Percentiles rank a stretch among this genome's conserved stretches.
phyloP scores from a whole-genome alignment of 2,329 filamentous ascomycete species.

The Claviceps arundinis region DNA sequence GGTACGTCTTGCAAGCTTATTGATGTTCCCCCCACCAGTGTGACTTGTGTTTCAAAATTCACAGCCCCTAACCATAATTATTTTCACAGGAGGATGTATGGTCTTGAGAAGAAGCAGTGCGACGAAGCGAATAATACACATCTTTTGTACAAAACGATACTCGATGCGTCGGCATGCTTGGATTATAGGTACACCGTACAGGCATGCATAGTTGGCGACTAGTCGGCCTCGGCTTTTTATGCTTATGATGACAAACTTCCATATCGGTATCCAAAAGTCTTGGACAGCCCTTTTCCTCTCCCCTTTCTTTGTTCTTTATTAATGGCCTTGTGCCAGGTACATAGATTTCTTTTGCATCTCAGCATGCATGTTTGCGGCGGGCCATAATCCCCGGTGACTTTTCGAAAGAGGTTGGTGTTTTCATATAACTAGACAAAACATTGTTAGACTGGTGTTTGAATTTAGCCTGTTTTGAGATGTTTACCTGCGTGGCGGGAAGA shows the following conservation, averaged over 20 bases:
- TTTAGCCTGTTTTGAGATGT: too few relatives aligned
- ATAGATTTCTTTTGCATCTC: background rate
- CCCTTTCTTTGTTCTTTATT: background rate
- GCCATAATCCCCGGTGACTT: background rate
- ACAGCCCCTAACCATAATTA: background rate
- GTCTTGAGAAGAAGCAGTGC: conserved; percentile 33
- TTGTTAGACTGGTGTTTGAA: too few relatives aligned
- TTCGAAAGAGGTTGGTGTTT: background rate
- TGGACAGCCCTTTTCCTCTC: background rate
- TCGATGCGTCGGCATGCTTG: background rate
- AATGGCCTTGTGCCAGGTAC: background rate
- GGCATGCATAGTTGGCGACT: background rate
- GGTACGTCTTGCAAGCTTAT: conserved; percentile 33
- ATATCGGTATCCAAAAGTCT: conserved; percentile 4
- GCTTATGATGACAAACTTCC: conserved; percentile 1
- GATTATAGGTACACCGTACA: background rate
- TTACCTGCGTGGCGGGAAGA: too few relatives aligned
- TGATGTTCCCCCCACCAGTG: too few relatives aligned
- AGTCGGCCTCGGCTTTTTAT: background rate
- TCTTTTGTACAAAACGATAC: background rate
- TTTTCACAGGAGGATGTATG: conserved; percentile 52
- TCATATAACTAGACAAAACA: background rate
- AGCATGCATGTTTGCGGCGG: background rate
- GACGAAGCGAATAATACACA: conserved; percentile 2
- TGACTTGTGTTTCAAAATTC: background rate